Evolutionary conservation across 2,329 filamentous ascomycete species (phyloP).

Genomic region (Fusarium sp.): DNA sequence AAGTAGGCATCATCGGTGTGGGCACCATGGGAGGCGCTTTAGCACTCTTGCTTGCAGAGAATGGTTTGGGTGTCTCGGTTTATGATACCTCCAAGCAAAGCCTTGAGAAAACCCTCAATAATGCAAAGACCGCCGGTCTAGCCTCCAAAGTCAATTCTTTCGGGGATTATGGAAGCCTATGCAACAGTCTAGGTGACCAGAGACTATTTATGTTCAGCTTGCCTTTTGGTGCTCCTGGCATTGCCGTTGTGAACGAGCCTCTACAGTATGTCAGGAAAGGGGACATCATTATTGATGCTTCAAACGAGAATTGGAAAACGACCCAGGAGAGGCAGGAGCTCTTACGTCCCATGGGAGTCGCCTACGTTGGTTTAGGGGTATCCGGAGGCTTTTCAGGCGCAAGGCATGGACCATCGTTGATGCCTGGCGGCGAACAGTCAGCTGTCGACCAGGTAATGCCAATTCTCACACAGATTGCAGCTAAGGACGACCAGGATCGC

Average conservation of each 20-base stretch:
- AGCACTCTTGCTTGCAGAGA: constrained; percentile 19
- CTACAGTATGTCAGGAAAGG: constrained; percentile 67
- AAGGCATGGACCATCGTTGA: constrained; percentile 76
- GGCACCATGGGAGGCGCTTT: constrained; percentile 27
- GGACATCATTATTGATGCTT: constrained; percentile 78
- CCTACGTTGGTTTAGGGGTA: constrained; percentile 78
- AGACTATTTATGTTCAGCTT: constrained; percentile 40
- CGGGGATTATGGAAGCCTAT: constrained; percentile 28
- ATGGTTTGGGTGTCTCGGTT: constrained; percentile 11
- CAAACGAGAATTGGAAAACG: constrained; percentile 77
- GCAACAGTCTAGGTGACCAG: constrained; percentile 20
- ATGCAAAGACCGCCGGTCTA: constrained; percentile 9
- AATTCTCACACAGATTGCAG: constrained; percentile 72
- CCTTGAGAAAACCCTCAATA: constrained; percentile 15
- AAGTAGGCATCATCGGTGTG: constrained; percentile 28
- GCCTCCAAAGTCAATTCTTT: constrained; percentile 20
- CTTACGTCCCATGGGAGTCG: constrained; percentile 69
- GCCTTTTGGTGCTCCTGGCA: constrained; percentile 29
- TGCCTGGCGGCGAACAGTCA: constrained; percentile 72
- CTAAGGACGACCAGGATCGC: constrained; percentile 70
- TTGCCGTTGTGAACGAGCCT: constrained; percentile 17
- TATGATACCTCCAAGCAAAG: constrained; percentile 9
- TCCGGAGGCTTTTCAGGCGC: constrained; percentile 80
- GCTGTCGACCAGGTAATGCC: constrained; percentile 74
- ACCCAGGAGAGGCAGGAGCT: constrained; percentile 75